A percentile compares a stretch with the other conserved stretches of the same genome.
phyloP scores from a whole-genome alignment of 2,329 filamentous ascomycete species.

The Pseudogymnoascus sp. region DNA sequence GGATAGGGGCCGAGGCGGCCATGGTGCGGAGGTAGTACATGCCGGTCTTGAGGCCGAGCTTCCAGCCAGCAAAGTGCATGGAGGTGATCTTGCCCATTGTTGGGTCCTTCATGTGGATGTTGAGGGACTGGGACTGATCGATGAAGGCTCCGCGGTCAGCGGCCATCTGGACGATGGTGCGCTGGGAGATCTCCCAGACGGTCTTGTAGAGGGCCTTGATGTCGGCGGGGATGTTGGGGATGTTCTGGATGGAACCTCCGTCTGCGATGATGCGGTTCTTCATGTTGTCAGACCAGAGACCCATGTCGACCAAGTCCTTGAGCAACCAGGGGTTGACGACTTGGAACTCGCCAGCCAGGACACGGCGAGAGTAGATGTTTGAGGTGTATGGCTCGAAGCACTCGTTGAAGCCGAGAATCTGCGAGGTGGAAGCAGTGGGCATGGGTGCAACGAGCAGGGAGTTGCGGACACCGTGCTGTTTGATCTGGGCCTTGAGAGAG shows the following conservation, averaged over 20 bases:
- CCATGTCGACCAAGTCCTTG: conserved; percentile 95
- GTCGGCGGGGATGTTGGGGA: conserved; percentile 91
- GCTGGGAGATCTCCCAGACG: conserved; percentile 98
- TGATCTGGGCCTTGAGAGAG: conserved; percentile 78
- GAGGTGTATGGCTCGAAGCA: conserved; percentile 99
- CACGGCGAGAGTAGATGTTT: conserved; percentile 98
- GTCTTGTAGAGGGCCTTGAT: conserved; percentile 99
- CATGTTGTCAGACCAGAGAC: conserved; percentile 98
- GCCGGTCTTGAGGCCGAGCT: conserved; percentile 97
- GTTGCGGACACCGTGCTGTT: conserved; percentile 90
- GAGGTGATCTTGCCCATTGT: conserved; percentile 99
- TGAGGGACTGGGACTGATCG: conserved; percentile 96
- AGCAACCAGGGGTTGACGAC: conserved; percentile 98
- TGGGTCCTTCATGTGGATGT: conserved; percentile 98
- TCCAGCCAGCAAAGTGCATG: conserved; percentile 99
- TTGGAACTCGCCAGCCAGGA: conserved; percentile 97
- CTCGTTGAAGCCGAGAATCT: conserved; percentile 98
- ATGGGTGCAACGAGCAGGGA: conserved; percentile 91
- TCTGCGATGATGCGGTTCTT: conserved; percentile 99
- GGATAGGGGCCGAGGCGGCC: conserved; percentile 91
- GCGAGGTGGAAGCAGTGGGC: conserved; percentile 94
- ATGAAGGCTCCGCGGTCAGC: conserved; percentile 98
- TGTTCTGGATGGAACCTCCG: conserved; percentile 90
- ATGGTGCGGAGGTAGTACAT: conserved; percentile 99
- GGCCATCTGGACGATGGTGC: conserved; percentile 92